A percentile compares a stretch with the other conserved stretches of the same genome.
Evolutionary conservation across 345 rosid species (phyloP).

Genomic region (Eucalyptus cloeziana): DNA sequence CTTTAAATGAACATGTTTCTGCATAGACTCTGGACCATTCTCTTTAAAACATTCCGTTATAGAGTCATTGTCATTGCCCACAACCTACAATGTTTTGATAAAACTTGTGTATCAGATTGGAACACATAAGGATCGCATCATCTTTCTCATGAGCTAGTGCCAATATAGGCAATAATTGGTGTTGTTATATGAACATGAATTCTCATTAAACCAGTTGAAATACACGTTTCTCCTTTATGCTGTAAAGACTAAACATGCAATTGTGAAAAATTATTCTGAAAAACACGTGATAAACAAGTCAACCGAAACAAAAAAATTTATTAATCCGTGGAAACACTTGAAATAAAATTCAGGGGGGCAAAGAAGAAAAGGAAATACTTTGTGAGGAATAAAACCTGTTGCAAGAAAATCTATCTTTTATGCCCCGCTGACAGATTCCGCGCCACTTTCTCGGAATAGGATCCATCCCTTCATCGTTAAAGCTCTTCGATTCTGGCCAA

Average conservation of each 20-base stretch:
- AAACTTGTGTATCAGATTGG: background rate
- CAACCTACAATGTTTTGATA: background rate
- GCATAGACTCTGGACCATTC: background rate
- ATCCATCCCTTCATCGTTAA: background rate
- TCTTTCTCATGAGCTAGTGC: background rate
- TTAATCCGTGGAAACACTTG: background rate
- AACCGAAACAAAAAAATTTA: background rate
- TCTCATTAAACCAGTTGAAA: background rate
- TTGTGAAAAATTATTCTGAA: background rate
- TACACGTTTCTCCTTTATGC: background rate
- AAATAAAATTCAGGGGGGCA: background rate
- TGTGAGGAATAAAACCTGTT: background rate
- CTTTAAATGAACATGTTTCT: background rate
- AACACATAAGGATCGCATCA: background rate
- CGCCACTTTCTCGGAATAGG: conserved; percentile 8
- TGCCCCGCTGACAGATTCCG: background rate
- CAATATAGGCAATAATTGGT: background rate
- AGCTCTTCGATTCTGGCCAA: conserved; percentile 23
- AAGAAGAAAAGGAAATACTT: background rate
- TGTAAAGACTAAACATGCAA: background rate
- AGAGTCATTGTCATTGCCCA: too few relatives aligned
- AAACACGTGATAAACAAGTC: background rate
- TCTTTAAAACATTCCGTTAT: background rate
- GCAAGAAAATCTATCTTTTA: background rate
- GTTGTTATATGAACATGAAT: background rate